Evolutionary conservation across 306 rosid species (phyloP).

Genomic region (Dalbergia cochinchinensis): DNA sequence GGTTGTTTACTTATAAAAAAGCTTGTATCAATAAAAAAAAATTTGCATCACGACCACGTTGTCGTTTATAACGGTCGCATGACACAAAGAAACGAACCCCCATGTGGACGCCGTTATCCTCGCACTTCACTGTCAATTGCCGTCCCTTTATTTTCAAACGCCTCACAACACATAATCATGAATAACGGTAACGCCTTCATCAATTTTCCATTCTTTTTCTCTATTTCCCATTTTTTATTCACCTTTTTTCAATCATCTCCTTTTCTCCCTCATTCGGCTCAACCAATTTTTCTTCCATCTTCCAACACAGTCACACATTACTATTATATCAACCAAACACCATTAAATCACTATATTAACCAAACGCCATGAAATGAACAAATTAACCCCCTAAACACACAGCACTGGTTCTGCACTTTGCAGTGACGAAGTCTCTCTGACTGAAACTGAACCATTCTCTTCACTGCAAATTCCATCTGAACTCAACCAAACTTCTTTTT

Average conservation of each 20-base stretch:
- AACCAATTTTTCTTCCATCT: conserved; percentile 22
- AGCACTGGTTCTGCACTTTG: conserved; percentile 24
- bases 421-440: conserved; percentile 39
- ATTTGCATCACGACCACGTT: neutral
- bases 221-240: neutral
- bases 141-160: conserved; percentile 1
- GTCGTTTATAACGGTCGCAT: conserved; percentile 38
- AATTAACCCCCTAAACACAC: neutral
- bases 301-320: conserved; percentile 47
- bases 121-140: neutral
- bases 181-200: neutral
- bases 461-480: conserved; percentile 47
- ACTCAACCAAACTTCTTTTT: neutral
- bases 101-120: conserved; percentile 24
- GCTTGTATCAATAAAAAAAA: too few relatives aligned
- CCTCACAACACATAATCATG: neutral
- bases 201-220: neutral
- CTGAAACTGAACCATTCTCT: conserved; percentile 30
- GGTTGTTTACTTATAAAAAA: too few relatives aligned
- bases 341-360: too few relatives aligned
- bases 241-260: too few relatives aligned
- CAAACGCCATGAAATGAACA: neutral
- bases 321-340: neutral
- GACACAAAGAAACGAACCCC: neutral
- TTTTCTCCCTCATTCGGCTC: too few relatives aligned